A percentile compares a stretch with the other conserved stretches of the same genome.
phyloP scores from a whole-genome alignment of 768 basidiomycete genomes.

The Pilatotrama ljubarskyi region DNA sequence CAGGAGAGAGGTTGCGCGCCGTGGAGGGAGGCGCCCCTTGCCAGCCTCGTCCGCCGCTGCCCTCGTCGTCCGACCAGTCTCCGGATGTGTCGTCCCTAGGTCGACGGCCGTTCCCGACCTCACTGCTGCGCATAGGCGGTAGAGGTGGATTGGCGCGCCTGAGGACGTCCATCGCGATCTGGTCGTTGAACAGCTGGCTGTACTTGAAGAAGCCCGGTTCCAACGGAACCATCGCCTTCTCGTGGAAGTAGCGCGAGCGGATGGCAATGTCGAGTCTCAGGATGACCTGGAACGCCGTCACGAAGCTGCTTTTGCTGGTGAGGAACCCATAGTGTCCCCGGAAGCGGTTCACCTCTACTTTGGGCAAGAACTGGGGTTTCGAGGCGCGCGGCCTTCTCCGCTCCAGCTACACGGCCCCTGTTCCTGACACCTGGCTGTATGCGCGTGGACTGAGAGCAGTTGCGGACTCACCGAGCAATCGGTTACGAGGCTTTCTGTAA shows the following conservation, averaged over 20 bases:
- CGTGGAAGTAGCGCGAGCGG: constrained; percentile 1
- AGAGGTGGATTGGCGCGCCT: no score
- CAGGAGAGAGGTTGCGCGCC: not conserved
- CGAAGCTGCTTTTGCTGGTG: not conserved
- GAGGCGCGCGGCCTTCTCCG: no score
- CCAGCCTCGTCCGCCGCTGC: not conserved
- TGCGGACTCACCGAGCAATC: no score
- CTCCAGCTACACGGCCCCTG: no score
- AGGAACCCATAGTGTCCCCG: not conserved
- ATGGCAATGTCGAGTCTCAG: constrained; percentile 2
- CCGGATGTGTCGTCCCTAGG: not conserved
- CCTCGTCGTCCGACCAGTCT: not conserved
- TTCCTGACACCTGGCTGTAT: no score
- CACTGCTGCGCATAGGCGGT: not conserved
- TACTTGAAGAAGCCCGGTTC: not conserved
- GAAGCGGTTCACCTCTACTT: not conserved
- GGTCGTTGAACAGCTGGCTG: not conserved
- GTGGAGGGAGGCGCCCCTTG: not conserved
- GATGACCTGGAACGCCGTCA: not conserved
- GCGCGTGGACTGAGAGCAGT: no score
- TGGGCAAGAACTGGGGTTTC: not conserved
- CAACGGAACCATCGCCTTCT: not conserved
- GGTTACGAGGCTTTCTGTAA: no score
- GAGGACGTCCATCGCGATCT: no score
- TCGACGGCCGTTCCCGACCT: not conserved